phyloP scores from a whole-genome alignment of 352 stramenopile species.

The Pythium folliculosum region DNA sequence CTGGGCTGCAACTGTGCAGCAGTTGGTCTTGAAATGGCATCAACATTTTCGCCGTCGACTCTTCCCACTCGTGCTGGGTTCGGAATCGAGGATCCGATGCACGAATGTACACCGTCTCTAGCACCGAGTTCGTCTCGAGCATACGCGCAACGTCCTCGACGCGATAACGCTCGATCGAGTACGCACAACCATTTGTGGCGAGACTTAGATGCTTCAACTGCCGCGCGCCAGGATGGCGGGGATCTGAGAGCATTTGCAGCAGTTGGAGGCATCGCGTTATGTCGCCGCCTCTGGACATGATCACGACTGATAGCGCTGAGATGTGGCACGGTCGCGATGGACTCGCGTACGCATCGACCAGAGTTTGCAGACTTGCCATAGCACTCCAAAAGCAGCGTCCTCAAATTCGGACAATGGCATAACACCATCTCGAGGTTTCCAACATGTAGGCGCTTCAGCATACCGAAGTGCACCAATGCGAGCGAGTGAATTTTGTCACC shows the following conservation, averaged over 20 bases:
- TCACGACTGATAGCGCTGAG: not conserved
- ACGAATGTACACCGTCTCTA: not conserved
- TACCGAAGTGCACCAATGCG: not conserved
- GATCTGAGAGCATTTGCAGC: constrained; percentile 3
- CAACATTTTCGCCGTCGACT: not conserved
- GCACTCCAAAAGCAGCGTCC: not conserved
- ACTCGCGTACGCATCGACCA: not conserved
- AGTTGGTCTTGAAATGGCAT: not conserved
- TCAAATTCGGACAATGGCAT: not conserved
- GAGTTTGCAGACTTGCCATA: not conserved
- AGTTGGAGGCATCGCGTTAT: not conserved
- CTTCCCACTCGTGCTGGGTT: not conserved
- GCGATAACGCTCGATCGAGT: not conserved
- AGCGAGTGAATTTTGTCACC: not conserved
- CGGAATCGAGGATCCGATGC: not conserved
- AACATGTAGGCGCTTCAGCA: not conserved
- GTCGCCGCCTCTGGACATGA: not conserved
- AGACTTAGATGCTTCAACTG: not conserved
- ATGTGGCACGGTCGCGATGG: not conserved
- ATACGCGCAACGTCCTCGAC: not conserved
- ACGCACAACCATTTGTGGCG: not conserved
- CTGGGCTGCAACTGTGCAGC: not conserved
- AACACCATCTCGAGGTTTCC: not conserved
- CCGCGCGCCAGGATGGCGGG: not conserved
- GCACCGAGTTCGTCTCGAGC: not conserved